Evolutionary conservation across 441 rosid species (phyloP).

Genomic region (Gossypium schwendimanii): DNA sequence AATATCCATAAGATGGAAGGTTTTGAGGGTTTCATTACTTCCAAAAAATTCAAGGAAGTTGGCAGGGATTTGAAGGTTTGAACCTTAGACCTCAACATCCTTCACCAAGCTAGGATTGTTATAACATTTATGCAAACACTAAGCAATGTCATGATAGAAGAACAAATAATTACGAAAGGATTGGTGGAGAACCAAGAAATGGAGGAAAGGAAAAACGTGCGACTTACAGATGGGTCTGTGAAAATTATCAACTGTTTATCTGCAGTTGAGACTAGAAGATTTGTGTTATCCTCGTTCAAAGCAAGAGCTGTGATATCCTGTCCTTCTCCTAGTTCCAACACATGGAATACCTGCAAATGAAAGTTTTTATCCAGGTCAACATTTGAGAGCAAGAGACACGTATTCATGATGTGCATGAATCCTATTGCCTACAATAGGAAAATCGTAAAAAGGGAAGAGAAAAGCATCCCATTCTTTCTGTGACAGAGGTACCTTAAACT

Average conservation of each 20-base stretch:
- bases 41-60: neutral
- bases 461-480: neutral
- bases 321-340: constrained; percentile 54
- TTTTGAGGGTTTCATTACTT: neutral
- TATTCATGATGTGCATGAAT: neutral
- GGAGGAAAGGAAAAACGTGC: constrained; percentile 2
- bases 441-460: neutral
- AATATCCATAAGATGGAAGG: neutral
- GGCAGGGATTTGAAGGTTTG: neutral
- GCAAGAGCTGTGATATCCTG: constrained; percentile 88
- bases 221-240: constrained; percentile 94
- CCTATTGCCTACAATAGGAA: neutral
- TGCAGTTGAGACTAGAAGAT: constrained; percentile 85
- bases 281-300: constrained; percentile 72
- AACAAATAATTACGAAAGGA: neutral
- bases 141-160: neutral
- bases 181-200: neutral
- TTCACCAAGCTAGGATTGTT: neutral
- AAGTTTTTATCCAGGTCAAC: constrained; percentile 8
- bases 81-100: neutral
- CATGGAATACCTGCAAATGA: constrained; percentile 70
- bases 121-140: neutral
- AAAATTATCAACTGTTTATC: constrained; percentile 87
- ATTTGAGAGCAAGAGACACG: neutral
- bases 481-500: neutral